Evolutionary conservation across 2,329 filamentous ascomycete species (phyloP), one percentile per base, ranked within the genome.

Genomic region (Aureobasidium sp.): DNA sequence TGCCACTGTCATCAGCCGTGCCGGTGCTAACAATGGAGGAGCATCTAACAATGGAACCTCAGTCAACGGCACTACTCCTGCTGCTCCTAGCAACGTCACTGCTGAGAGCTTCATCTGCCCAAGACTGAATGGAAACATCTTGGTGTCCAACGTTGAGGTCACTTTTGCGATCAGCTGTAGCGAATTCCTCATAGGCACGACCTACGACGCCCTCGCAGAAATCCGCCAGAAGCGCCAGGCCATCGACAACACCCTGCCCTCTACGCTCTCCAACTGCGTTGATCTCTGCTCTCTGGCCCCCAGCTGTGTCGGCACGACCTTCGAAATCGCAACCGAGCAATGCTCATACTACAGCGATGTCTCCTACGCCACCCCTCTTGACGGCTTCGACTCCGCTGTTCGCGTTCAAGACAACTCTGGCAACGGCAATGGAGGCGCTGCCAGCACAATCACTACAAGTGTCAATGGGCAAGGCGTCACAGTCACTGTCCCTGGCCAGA

Each of bases 401-500:
- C 22, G 27, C 1, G 61, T 57, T n/a, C 48, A 52, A 27, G 29
- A 52, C 25, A 41, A 53, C 31, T 31, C 31, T 15, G 36, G 5
- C 15, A 22, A 12, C 20, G 14, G n/a, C 59, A 48, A 31, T 5
- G 48, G n/a, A 4, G 37, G 14, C 5, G n/a, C 20, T 15, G 41
- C 37, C 4, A 14, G 11, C 14, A 44, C 49, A 6, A 45, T 22
- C 55, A 53, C 59, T 15, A 57, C 58, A n/a, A n/a, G n/a, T n/a
- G n/a, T n/a, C n/a, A n/a, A n/a, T n/a, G n/a, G n/a, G n/a, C n/a
- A n/a, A n/a, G n/a, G n/a, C n/a, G n/a, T n/a, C 2, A 36, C 41
- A 2, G 8, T 12, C 2, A 47, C 44, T 14, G 3, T 27, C 5
- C 0, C 14, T 27, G 51, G 37, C 70, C 68, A 64, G 67, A 39